Evolutionary conservation across 148 eudicot genomes (phyloP).

Genomic region (Arbutus unedo): DNA sequence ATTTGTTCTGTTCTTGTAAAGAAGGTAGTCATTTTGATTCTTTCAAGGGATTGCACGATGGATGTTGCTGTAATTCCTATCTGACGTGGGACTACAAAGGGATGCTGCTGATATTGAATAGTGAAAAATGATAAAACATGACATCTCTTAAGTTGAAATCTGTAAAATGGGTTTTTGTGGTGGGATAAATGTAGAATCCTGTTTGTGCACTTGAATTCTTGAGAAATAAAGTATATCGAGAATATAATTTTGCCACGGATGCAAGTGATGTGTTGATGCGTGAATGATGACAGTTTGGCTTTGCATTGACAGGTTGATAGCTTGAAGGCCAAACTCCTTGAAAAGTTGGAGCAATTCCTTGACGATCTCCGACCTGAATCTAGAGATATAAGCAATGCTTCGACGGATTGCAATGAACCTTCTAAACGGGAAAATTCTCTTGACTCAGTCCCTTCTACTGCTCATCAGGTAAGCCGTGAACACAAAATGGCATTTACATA

Average conservation of each 20-base stretch:
- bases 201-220: background rate
- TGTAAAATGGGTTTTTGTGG: background rate
- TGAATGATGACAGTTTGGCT: slow-evolving; percentile 14
- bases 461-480: slow-evolving; percentile 50
- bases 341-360: slow-evolving; percentile 84
- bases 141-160: background rate
- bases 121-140: background rate
- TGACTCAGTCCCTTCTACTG: slow-evolving; percentile 35
- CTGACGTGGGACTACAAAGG: background rate
- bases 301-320: slow-evolving; percentile 65
- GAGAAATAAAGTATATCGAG: background rate
- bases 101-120: slow-evolving; percentile 1
- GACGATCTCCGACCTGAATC: slow-evolving; percentile 61
- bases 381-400: slow-evolving; percentile 30
- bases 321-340: slow-evolving; percentile 80
- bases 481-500: background rate
- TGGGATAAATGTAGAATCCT: background rate
- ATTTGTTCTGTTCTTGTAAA: background rate
- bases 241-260: background rate
- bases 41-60: background rate
- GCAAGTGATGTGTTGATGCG: slow-evolving; percentile 7
- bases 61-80: background rate
- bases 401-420: slow-evolving; percentile 37
- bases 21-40: slow-evolving; percentile 2
- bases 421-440: slow-evolving; percentile 32